Evolutionary conservation across 2,329 filamentous ascomycete genomes (phyloP), one percentile per base, ranked within the genome.

Genomic region (Cercospora zeina): DNA sequence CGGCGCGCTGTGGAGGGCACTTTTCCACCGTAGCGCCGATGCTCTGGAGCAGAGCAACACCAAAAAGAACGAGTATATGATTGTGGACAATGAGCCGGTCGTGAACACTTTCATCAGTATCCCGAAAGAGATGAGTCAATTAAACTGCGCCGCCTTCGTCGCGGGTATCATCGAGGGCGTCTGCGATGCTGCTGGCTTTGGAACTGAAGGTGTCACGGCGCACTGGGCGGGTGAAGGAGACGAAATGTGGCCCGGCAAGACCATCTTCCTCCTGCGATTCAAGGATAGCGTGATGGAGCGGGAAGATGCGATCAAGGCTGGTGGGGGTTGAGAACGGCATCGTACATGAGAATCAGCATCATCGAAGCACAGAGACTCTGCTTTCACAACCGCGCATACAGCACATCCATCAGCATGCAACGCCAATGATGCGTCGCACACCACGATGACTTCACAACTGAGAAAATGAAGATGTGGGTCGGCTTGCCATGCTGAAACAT

Each of bases 21-120:
- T 99, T 54, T 99, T 99, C 77, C 87, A 86, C 37, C 89, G 93
- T 1, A 88, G 93, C 60, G 95, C 95, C 30, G 93, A 97, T 78
- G 89, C 91, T 16, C 87, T 99, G 62, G 95, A 99, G 79, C 93
- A 95, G 78, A 91, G 87, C 62, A 88, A 90, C 8, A 85, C 88
- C 58, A 93, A 92, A 57, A 88, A 91, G 8, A 91, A 95, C 70
- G 93, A 97, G 80, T 99, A 97, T 82, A 97, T 99, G 93, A 95
- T 99, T 71, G 91, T 93, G 71, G 95, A 99, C 79, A 97, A 99
- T 78, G 95, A 97, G 75, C 95, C 95, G 21, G 83, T 97, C 55
- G 93, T 97, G 39, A 97, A 97, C 77, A 88, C 89, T 65, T 97
- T 95, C 79, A 89, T 99, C 73, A 91, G 87, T 71, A 89, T 97